phyloP scores from a whole-genome alignment of 345 rosid genomes.

The Iberis pinnata region DNA sequence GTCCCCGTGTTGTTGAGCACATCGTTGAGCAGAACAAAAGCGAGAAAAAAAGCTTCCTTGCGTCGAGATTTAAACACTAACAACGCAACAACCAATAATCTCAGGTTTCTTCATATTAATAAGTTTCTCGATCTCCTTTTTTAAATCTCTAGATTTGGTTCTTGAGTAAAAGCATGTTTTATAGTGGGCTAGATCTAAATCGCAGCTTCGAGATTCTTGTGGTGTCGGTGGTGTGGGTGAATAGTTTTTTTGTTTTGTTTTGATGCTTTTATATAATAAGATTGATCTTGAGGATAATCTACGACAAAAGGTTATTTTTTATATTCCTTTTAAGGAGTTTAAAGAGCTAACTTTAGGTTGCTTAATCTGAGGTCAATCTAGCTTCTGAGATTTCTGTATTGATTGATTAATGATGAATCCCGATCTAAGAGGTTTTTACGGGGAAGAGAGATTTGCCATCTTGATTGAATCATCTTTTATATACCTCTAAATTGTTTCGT shows the following conservation, averaged over 20 bases:
- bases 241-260: neutral
- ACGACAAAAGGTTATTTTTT: neutral
- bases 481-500: slow-evolving; percentile 4
- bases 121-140: slow-evolving; percentile 18
- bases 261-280: neutral
- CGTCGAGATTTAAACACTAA: slow-evolving; percentile 19
- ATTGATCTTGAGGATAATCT: slow-evolving; percentile 12
- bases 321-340: slow-evolving; percentile 14
- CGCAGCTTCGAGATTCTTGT: slow-evolving; percentile 10
- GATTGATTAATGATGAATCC: slow-evolving; percentile 19
- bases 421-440: slow-evolving; percentile 13
- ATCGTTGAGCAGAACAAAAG: slow-evolving; percentile 7
- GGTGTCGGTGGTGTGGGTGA: slow-evolving; percentile 16
- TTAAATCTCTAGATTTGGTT: slow-evolving; percentile 21
- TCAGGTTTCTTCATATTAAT: slow-evolving; percentile 15
- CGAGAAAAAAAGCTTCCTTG: neutral
- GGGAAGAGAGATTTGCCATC: slow-evolving; percentile 15
- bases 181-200: slow-evolving; percentile 24
- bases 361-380: slow-evolving; percentile 19
- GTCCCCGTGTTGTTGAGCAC: slow-evolving; percentile 28
- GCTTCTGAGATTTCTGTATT: slow-evolving; percentile 23
- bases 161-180: slow-evolving; percentile 4
- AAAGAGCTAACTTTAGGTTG: too few species aligned
- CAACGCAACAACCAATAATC: neutral
- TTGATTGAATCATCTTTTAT: neutral